Evolutionary conservation across 139 green algal species (phyloP), one percentile per base, ranked within the genome.

Genomic region (Auxenochlorella protothecoides): DNA sequence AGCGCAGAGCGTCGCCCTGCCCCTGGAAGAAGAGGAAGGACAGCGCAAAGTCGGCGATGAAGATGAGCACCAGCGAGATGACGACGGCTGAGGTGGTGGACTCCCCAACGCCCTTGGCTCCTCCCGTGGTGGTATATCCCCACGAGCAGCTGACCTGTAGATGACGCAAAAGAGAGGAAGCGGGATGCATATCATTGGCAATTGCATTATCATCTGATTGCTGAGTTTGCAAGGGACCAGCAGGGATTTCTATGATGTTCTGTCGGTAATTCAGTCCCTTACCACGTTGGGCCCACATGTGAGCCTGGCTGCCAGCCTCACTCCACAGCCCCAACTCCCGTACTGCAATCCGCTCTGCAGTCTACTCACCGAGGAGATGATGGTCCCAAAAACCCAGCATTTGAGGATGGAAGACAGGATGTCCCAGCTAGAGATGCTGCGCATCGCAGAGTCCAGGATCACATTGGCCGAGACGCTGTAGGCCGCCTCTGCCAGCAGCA

Each of bases 71-170:
- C 53, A 99, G 84, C 0, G 85, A 94, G 76, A 98, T 98, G 27
- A 99, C 95, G 2, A 99, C 95, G 0, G 92, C 92, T 5, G 84
- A 92, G 12, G 95, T 99, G 62, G 95, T 99, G 62, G 84, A 92
- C 80, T 98, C 92, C 16, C 95, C 95, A 53, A 99, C 95, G 6
- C 95, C 95, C 82, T 99, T 99, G 65, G 95, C 95, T 3, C 95
- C 95, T n/a, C 95, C 95, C 3, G 78, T 90, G 14, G 95, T 99
- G 51, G 95, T 99, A 81, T 93, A 96, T 52, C 95, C 95, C 93
- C 95, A 99, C 3, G 90, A 85, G 78, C 95, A 99, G 79, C 83
- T 92, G 56, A 96, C 91, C 83, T 92, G 81, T 70, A 69, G 55
- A 6, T 0, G 67, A 5, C 65, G 27, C 27, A 44, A 0, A 44